These are phyloP conservation scores for Cicer chorassanicum DNA, from an alignment of 306 rosid species.

Conservation along the genomic window DNA sequence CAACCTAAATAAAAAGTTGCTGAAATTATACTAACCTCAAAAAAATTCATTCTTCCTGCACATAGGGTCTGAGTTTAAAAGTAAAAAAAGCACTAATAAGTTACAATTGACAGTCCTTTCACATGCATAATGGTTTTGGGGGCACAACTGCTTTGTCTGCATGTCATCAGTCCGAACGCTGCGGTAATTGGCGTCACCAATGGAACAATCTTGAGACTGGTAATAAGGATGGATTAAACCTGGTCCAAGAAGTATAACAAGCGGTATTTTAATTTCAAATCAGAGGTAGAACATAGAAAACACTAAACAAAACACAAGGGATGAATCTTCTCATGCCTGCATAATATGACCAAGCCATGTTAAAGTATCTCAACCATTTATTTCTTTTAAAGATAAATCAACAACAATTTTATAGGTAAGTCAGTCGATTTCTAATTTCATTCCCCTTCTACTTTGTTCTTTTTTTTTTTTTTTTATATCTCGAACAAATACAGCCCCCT, in stretches of 20 bases:
- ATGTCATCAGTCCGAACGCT: conserved; percentile 33
- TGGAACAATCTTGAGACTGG: conserved; percentile 33
- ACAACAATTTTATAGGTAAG: not conserved
- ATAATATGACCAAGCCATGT: not conserved
- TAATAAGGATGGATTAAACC: conserved; percentile 38
- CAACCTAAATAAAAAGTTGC: not conserved
- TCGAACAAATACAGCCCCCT: not conserved
- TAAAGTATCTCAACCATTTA: not conserved
- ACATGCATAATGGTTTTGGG: conserved; percentile 10
- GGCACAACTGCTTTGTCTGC: conserved; percentile 33
- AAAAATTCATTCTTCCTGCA: conserved; percentile 41
- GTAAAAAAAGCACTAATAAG: not conserved
- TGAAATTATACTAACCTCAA: conserved; percentile 39
- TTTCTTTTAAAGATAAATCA: not conserved
- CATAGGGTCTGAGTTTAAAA: conserved; percentile 21
- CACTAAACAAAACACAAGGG: conserved; percentile 5
- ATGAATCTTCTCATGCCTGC: not conserved
- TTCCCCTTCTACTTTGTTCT: not conserved
- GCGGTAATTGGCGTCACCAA: conserved; percentile 9
- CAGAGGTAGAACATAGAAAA: conserved; percentile 25
- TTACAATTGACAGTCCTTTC: conserved; percentile 34
- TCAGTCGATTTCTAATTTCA: not conserved
- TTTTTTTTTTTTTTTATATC: not conserved
- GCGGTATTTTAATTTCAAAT: conserved; percentile 25
- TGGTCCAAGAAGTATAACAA: conserved; percentile 42